Percentiles rank a stretch among this genome's conserved stretches.
These are phyloP conservation scores for Beauveria caledonica DNA, from an alignment of 2,329 filamentous ascomycete species.

Conservation along the genomic window DNA sequence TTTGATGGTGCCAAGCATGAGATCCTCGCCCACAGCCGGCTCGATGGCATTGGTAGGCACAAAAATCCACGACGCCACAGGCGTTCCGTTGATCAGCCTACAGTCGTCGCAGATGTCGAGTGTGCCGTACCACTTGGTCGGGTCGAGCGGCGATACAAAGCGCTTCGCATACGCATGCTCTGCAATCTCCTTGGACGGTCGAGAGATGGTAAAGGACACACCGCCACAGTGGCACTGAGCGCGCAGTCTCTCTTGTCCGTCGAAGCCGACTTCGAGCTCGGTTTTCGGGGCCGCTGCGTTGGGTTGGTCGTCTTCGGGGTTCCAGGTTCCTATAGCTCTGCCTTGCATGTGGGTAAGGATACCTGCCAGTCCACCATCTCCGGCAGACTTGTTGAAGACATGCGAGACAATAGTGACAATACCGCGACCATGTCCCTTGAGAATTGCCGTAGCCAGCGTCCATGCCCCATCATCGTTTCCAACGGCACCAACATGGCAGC, in stretches of 20 bases:
- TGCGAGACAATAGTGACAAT: slow-evolving; percentile 29
- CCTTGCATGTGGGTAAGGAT: slow-evolving; percentile 27
- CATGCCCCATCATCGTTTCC: slow-evolving; percentile 26
- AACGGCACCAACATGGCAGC: slow-evolving; percentile 35
- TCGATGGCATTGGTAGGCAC: slow-evolving; percentile 29
- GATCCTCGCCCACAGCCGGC: slow-evolving; percentile 28
- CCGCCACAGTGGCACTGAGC: slow-evolving; percentile 40
- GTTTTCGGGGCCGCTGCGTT: slow-evolving; percentile 20
- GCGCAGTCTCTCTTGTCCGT: slow-evolving; percentile 32
- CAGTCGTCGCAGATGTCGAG: slow-evolving; percentile 38
- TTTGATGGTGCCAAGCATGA: slow-evolving; percentile 36
- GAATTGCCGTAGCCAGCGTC: slow-evolving; percentile 32
- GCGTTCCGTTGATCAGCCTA: slow-evolving; percentile 33
- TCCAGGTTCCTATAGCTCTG: slow-evolving; percentile 25
- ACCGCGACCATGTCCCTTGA: slow-evolving; percentile 27
- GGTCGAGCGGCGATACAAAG: slow-evolving; percentile 29
- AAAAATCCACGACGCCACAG: slow-evolving; percentile 35
- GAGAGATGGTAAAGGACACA: slow-evolving; percentile 36
- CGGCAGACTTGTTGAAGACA: slow-evolving; percentile 28
- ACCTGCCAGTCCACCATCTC: slow-evolving; percentile 28
- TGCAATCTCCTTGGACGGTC: slow-evolving; percentile 27
- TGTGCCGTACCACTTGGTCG: slow-evolving; percentile 33
- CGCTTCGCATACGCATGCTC: slow-evolving; percentile 22
- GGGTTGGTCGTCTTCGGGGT: slow-evolving; percentile 25
- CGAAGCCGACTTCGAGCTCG: slow-evolving; percentile 22